phyloP scores from a whole-genome alignment of 495 filamentous ascomycete species.

The Daldinia concentrica region DNA sequence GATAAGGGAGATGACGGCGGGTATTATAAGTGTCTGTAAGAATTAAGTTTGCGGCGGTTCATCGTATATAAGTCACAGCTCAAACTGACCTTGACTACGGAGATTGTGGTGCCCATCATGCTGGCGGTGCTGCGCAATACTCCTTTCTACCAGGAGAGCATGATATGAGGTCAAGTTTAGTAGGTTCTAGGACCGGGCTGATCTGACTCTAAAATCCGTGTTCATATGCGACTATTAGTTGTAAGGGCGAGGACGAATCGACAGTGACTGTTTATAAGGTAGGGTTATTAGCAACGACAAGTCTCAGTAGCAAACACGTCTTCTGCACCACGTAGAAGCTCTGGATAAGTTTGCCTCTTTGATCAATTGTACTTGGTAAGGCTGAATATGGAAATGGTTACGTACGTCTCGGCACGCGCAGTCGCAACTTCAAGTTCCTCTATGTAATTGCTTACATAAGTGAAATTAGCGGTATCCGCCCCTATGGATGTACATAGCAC shows the following conservation, averaged over 20 bases:
- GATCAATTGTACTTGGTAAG: constrained; percentile 18
- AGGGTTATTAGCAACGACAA: background rate
- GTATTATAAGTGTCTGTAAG: constrained; percentile 76
- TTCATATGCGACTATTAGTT: background rate
- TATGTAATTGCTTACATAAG: constrained; percentile 27
- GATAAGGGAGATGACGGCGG: constrained; percentile 77
- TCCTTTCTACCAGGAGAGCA: constrained; percentile 20
- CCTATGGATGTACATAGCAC: no score
- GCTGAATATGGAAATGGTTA: constrained; percentile 39
- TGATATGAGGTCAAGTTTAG: constrained; percentile 6
- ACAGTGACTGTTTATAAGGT: background rate
- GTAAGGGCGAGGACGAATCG: background rate
- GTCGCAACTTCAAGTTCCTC: constrained; percentile 17
- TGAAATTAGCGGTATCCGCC: background rate
- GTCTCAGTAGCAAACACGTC: constrained; percentile 10
- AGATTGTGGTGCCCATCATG: constrained; percentile 52
- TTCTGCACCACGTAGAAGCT: constrained; percentile 48
- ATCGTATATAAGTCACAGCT: background rate
- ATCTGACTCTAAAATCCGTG: background rate
- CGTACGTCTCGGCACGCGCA: constrained; percentile 23
- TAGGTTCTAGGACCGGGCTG: background rate
- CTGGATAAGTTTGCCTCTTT: constrained; percentile 44
- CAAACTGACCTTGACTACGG: constrained; percentile 56
- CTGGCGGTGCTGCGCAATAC: constrained; percentile 36
- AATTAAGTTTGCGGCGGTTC: background rate